Evolutionary conservation across 2,329 filamentous ascomycete species (phyloP).

Genomic region (Fusarium sulawesiense): DNA sequence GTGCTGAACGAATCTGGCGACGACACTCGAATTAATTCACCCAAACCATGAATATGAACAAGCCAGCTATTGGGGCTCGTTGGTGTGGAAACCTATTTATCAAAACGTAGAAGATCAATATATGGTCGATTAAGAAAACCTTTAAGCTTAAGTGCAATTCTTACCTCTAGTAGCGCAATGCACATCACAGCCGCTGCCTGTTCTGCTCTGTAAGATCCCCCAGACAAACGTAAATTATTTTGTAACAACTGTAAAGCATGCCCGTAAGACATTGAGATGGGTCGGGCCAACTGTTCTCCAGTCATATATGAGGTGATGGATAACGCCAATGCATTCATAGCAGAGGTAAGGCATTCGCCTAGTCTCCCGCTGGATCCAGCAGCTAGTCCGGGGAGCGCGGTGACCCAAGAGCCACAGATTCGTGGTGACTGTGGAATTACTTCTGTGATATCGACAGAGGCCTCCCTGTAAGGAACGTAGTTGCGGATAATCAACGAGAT

Average conservation of each 20-base stretch:
- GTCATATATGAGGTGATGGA: background rate
- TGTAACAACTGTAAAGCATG: background rate
- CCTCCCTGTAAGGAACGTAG: background rate
- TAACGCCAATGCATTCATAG: background rate
- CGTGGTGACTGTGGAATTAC: background rate
- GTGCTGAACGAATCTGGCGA: background rate
- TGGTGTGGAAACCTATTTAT: background rate
- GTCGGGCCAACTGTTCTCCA: background rate
- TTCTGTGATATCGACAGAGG: background rate
- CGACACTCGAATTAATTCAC: background rate
- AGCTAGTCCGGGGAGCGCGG: background rate
- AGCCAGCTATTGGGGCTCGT: background rate
- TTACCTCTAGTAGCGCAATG: background rate
- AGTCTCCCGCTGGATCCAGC: background rate
- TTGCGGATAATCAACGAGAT: background rate
- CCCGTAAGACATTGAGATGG: background rate
- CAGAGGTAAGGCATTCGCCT: background rate
- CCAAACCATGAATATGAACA: background rate
- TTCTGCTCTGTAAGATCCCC: background rate
- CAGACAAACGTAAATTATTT: accelerated
- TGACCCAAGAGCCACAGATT: background rate
- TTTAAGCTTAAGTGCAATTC: background rate
- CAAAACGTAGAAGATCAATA: background rate
- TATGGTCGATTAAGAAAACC: accelerated
- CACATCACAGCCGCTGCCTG: background rate